Conservation (phyloP, 2,329 filamentous ascomycete genomes). For the Diaporthe ilicicola region DNA sequence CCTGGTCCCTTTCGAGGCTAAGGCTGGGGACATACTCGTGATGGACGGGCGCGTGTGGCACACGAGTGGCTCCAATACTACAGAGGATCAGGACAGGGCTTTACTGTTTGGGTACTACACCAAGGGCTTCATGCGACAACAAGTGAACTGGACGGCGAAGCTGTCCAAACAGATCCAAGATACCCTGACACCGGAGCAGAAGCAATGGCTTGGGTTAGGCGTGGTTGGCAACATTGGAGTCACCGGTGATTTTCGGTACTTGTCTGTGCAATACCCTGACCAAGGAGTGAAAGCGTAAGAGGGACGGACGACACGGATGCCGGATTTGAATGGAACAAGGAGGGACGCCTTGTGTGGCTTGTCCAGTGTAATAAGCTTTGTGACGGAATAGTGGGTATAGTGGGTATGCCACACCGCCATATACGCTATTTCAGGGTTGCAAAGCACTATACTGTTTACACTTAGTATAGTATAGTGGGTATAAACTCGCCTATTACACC, state of each 20-base stretch:
- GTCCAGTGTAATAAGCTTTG: no score
- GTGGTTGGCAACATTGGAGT: constrained; percentile 33
- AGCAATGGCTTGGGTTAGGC: constrained; percentile 40
- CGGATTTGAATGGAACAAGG: no score
- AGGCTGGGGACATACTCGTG: constrained; percentile 43
- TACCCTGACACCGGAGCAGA: constrained; percentile 38
- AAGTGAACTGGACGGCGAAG: constrained; percentile 45
- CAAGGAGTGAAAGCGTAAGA: background rate
- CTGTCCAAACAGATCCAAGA: constrained; percentile 41
- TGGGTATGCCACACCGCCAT: no score
- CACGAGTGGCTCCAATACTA: constrained; percentile 44
- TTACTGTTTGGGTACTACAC: constrained; percentile 46
- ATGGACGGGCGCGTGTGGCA: constrained; percentile 47
- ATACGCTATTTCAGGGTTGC: no score
- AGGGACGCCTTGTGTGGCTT: no score
- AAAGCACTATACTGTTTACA: no score
- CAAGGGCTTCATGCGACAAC: constrained; percentile 40
- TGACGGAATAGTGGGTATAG: no score
- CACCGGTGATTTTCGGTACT: constrained; percentile 32
- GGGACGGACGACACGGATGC: no score
- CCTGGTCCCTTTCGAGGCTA: constrained; percentile 43
- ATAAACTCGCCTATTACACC: no score
- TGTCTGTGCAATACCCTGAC: constrained; percentile 32
- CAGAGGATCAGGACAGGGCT: constrained; percentile 42
- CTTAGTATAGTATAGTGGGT: no score